Conservation (phyloP, 148 eudicot species). For the Chenopodium quinoa region DNA sequence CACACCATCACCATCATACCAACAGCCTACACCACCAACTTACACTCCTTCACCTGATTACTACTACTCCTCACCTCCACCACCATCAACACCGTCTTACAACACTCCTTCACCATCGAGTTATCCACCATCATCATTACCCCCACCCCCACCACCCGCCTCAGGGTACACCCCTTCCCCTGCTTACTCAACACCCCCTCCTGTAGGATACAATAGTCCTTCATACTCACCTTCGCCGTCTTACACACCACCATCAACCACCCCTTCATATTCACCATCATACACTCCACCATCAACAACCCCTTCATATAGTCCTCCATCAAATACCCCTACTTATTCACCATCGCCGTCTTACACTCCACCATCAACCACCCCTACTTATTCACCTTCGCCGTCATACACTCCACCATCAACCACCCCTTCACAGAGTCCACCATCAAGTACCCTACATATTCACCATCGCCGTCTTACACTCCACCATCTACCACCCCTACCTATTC, state of each 20-base stretch:
- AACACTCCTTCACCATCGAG: not conserved
- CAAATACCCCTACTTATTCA: not conserved
- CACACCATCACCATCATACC: not conserved
- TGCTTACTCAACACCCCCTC: not conserved
- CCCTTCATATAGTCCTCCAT: not conserved
- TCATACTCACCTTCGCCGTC: too few relatives aligned
- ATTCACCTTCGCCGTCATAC: conserved; percentile 3
- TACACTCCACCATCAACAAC: conserved; percentile 1
- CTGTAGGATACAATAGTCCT: too few relatives aligned
- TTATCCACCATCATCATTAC: not conserved
- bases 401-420: not conserved
- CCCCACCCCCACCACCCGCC: not conserved
- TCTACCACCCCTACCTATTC: not conserved
- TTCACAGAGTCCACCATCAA: not conserved
- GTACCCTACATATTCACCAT: not conserved
- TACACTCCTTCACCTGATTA: conserved; percentile 1
- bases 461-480: conserved; percentile 2
- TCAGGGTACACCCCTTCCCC: too few relatives aligned
- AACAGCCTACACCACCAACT: not conserved
- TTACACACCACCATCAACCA: conserved; percentile 1
- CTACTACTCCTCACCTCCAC: conserved; percentile 6
- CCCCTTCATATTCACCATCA: not conserved
- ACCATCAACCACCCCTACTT: not conserved
- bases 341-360: not conserved
- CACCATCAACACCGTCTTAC: not conserved